Evolutionary conservation across 106 monocot genomes (phyloP), one percentile per base, ranked within the genome.

Genomic region (Platanthera guangdongensis): DNA sequence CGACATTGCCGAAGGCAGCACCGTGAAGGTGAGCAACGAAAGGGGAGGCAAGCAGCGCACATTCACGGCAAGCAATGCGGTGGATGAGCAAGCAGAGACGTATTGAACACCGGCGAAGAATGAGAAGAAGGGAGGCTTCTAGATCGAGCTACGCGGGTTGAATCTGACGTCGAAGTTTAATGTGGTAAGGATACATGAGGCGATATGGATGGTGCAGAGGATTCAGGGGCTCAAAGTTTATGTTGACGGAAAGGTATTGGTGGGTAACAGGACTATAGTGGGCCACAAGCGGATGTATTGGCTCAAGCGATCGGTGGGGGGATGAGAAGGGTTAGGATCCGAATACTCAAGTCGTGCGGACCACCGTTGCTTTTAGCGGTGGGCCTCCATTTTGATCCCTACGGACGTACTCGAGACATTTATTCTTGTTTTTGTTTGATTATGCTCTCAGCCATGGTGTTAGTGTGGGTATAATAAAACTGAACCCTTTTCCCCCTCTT

Each of bases 221-320:
- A 72, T 95, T 3, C 8, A 10, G 67, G 22, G 68, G 47, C 83
- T 92, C 71, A 63, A 79, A 82, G 81, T 95, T 21, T 78, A 72
- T 25, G 90, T 75, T 1, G 92, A 92, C 70, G 87, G 89, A 57
- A 83, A 51, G 57, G n/a, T 11, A 53, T 55, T 90, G 39, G 85
- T 90, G 47, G 82, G 75, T 14, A 80, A 85, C 8, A 88, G 95
- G 50, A 95, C 95, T 13, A 92, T 90, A 46, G 84, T 95, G 9
- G 95, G 95, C 46, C 71, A 95, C 84, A 92, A 89, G 82, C 76
- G 92, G 84, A 81, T 95, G 69, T 87, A 95, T 78, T 48, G 86
- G 71, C 86, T 95, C 52, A 52, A 2, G 68, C 32, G 9, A 78
- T 60, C 74, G 4, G 81, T 90, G 0, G 12, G 22, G 7, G 92